Conservation (phyloP, 1,139 yeast genomes). For the Taphrina deformans region DNA sequence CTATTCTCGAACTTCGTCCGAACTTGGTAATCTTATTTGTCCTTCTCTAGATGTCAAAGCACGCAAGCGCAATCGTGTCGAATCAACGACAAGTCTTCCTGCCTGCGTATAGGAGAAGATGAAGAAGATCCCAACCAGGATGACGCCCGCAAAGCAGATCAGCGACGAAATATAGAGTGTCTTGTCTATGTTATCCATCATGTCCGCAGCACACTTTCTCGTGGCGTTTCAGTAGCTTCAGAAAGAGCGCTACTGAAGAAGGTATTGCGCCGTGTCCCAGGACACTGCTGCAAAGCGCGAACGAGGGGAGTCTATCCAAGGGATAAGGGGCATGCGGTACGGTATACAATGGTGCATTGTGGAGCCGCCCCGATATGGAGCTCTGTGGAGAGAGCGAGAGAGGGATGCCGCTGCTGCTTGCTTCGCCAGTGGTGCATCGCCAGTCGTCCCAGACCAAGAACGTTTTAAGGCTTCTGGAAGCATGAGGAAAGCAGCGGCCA, state of each 20-base stretch:
- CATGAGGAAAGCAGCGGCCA: not conserved
- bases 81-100: constrained; percentile 26
- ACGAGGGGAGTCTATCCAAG: too few species aligned
- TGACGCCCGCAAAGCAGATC: not conserved
- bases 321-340: too few species aligned
- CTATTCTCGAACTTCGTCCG: not conserved
- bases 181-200: not conserved
- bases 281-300: too few species aligned
- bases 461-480: not conserved
- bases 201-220: too few species aligned
- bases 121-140: constrained; percentile 16
- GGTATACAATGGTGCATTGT: too few species aligned
- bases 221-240: too few species aligned
- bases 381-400: too few species aligned
- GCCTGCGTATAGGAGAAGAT: constrained; percentile 24
- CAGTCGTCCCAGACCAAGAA: too few species aligned
- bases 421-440: too few species aligned
- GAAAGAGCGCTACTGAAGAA: too few species aligned
- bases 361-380: not conserved
- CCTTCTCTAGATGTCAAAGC: constrained; percentile 15
- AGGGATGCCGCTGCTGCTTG: too few species aligned
- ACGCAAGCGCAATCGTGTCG: constrained; percentile 16
- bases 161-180: not conserved
- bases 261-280: too few species aligned
- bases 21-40: constrained; percentile 10